Evolutionary conservation across 2,329 filamentous ascomycete species (phyloP).

Genomic region (Claviceps paspali): DNA sequence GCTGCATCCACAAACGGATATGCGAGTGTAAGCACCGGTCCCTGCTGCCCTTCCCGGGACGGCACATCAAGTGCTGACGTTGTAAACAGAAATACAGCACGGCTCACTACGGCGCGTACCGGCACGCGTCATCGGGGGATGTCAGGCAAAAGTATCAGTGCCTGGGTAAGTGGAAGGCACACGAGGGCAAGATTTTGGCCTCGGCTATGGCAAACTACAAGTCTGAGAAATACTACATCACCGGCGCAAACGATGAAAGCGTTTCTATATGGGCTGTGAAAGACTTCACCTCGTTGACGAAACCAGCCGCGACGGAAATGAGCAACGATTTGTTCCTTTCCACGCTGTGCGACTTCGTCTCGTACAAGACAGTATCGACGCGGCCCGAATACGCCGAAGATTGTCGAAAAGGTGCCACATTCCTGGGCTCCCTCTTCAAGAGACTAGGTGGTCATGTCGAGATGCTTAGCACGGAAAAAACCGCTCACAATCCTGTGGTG

Average conservation of each 20-base stretch:
- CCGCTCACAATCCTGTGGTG: constrained; percentile 83
- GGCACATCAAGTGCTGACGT: too few species aligned
- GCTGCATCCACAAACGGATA: constrained; percentile 82
- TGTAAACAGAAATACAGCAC: constrained; percentile 47
- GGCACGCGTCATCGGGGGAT: constrained; percentile 29
- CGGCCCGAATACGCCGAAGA: constrained; percentile 76
- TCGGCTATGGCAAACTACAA: constrained; percentile 61
- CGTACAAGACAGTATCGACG: constrained; percentile 83
- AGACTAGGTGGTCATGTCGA: constrained; percentile 80
- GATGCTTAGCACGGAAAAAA: constrained; percentile 70
- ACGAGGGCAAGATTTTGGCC: constrained; percentile 74
- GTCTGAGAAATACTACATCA: constrained; percentile 72
- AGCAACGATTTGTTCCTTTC: constrained; percentile 44
- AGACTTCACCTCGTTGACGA: constrained; percentile 14
- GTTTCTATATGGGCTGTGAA: constrained; percentile 77
- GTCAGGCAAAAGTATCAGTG: constrained; percentile 73
- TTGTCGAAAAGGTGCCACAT: constrained; percentile 83
- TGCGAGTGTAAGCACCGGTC: constrained; percentile 48
- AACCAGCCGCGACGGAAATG: constrained; percentile 21
- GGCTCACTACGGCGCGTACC: constrained; percentile 45
- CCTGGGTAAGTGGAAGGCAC: constrained; percentile 63
- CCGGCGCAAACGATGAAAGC: constrained; percentile 81
- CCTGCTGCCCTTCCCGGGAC: neutral
- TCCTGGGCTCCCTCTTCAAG: constrained; percentile 79
- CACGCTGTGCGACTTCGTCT: constrained; percentile 71